phyloP scores from a whole-genome alignment of 1,139 yeast species.

The Hansenula anomala region DNA sequence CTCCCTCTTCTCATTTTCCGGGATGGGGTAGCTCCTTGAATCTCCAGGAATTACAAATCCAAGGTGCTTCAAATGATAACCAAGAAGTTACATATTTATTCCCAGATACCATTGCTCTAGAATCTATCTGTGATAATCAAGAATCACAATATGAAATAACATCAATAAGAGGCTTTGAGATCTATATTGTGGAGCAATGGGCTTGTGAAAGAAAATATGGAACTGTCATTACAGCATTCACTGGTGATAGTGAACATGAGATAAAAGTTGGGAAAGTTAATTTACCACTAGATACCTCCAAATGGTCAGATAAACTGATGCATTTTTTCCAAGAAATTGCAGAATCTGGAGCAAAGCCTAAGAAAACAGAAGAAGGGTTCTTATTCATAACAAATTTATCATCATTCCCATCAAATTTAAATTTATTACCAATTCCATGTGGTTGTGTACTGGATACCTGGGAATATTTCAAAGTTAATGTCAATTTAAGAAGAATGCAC shows the following conservation, averaged over 20 bases:
- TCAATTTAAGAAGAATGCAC: constrained; percentile 67
- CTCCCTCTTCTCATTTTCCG: background rate
- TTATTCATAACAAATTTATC: constrained; percentile 80
- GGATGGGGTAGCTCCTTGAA: background rate
- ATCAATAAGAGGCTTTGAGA: constrained; percentile 67
- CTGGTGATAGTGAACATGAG: constrained; percentile 69
- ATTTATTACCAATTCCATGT: constrained; percentile 61
- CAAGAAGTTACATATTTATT: constrained; percentile 28
- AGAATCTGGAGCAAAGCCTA: constrained; percentile 53
- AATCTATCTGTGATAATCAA: constrained; percentile 24
- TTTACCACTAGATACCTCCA: constrained; percentile 45
- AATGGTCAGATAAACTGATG: constrained; percentile 56
- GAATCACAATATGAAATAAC: constrained; percentile 31
- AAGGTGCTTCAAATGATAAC: background rate
- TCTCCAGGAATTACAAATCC: constrained; percentile 1
- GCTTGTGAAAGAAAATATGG: constrained; percentile 65
- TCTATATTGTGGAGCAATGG: constrained; percentile 94
- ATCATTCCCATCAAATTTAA: constrained; percentile 70
- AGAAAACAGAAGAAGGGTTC: constrained; percentile 47
- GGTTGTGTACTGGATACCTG: constrained; percentile 50
- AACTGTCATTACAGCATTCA: constrained; percentile 70
- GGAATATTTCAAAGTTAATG: constrained; percentile 60
- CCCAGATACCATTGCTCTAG: constrained; percentile 51
- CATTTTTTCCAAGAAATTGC: constrained; percentile 63
- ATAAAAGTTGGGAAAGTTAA: constrained; percentile 59